Conservation (phyloP, 2,329 filamentous ascomycete genomes). For the Penicillium digitatum region DNA sequence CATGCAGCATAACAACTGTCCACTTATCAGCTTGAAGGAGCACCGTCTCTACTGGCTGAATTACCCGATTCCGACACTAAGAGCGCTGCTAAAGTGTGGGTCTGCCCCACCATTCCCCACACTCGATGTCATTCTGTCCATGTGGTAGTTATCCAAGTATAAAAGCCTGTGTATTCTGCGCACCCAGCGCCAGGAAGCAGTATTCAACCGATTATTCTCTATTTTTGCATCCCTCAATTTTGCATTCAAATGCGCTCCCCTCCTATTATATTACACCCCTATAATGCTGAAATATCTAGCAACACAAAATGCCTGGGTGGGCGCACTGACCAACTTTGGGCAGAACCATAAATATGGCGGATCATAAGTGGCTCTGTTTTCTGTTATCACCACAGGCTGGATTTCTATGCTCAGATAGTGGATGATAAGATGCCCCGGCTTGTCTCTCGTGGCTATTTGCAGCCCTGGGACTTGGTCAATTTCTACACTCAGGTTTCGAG, state of each 20-base stretch:
- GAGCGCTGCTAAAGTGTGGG: not conserved
- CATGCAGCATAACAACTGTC: not conserved
- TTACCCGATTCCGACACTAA: not conserved
- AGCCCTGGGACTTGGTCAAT: conserved; percentile 14
- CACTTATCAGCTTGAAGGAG: not conserved
- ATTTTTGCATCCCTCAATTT: conserved; percentile 24
- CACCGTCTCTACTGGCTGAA: not conserved
- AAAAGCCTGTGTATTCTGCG: not conserved
- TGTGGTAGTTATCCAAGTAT: not conserved
- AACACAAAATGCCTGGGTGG: conserved; percentile 27
- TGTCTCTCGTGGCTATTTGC: conserved; percentile 18
- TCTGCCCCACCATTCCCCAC: not conserved
- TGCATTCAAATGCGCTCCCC: conserved; percentile 21
- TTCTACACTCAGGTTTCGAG: conserved; percentile 11
- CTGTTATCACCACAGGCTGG: conserved; percentile 23
- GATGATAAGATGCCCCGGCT: conserved; percentile 16
- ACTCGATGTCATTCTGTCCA: not conserved
- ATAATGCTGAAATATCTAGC: conserved; percentile 1
- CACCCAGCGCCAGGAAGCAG: not conserved
- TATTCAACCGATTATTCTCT: conserved; percentile 20
- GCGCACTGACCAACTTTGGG: conserved; percentile 24
- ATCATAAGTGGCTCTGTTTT: conserved; percentile 22
- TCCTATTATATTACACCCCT: not conserved
- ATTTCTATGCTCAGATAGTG: conserved; percentile 28
- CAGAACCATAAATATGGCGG: conserved; percentile 24